These are phyloP conservation scores for Suillus placidus DNA, from an alignment of 768 basidiomycete species.

Conservation along the genomic window DNA sequence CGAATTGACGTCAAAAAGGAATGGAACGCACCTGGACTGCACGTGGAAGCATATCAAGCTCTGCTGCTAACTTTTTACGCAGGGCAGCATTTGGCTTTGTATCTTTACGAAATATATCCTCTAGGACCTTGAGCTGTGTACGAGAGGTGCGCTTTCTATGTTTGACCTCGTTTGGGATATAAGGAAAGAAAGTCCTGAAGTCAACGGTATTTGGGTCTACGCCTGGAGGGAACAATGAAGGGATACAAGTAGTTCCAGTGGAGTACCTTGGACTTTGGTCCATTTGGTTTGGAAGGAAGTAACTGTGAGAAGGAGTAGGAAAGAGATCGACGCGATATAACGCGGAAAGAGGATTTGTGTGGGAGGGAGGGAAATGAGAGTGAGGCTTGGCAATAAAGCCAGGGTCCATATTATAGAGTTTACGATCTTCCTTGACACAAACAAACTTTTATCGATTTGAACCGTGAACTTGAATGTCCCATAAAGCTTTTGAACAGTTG, in stretches of 20 bases:
- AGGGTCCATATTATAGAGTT: slow-evolving; percentile 29
- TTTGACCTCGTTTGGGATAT: slow-evolving; percentile 91
- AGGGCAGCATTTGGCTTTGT: slow-evolving; percentile 87
- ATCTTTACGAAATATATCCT: slow-evolving; percentile 82
- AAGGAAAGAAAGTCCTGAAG: slow-evolving; percentile 86
- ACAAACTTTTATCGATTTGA: slow-evolving; percentile 1
- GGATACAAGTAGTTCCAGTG: slow-evolving; percentile 40
- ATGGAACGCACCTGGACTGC: slow-evolving; percentile 82
- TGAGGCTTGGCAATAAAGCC: slow-evolving; percentile 36
- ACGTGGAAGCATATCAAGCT: slow-evolving; percentile 90
- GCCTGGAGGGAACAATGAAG: slow-evolving; percentile 50
- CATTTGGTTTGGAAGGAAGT: slow-evolving; percentile 32
- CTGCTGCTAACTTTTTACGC: slow-evolving; percentile 76
- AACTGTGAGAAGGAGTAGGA: slow-evolving; percentile 15
- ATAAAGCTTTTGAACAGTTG: not conserved
- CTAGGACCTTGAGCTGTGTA: slow-evolving; percentile 86
- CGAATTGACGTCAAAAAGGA: slow-evolving; percentile 9
- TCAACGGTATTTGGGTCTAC: slow-evolving; percentile 70
- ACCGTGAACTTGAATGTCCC: slow-evolving; percentile 3
- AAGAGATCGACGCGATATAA: slow-evolving; percentile 25
- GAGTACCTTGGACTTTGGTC: slow-evolving; percentile 33
- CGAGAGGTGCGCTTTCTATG: slow-evolving; percentile 90
- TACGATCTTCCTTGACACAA: slow-evolving; percentile 4
- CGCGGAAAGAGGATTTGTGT: slow-evolving; percentile 23
- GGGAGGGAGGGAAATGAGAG: slow-evolving; percentile 41